phyloP scores from a whole-genome alignment of 1,139 yeast species.

The Magnusiomyces ingens region DNA sequence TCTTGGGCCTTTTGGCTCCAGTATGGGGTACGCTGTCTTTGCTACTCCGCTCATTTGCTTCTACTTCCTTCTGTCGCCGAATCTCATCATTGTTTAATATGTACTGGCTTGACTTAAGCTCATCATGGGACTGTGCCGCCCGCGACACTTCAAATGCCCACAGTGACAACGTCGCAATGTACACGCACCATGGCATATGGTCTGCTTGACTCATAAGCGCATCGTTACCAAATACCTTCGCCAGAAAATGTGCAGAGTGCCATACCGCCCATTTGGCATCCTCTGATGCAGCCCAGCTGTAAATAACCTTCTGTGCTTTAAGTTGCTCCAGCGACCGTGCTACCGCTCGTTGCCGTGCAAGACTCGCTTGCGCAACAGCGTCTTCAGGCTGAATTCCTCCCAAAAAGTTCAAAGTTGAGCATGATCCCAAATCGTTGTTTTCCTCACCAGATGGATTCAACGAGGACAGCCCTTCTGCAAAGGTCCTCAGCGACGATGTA shows the following conservation, averaged over 20 bases:
- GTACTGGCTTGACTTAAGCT: constrained; percentile 8
- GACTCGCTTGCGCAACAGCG: constrained; percentile 9
- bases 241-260: constrained; percentile 27
- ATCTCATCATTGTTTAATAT: constrained; percentile 1
- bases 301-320: constrained; percentile 13
- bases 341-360: constrained; percentile 12
- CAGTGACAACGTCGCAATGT: constrained; percentile 23
- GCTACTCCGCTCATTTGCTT: no score
- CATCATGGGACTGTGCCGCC: constrained; percentile 6
- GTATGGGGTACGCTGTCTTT: no score
- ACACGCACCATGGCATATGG: constrained; percentile 27
- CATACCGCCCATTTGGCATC: constrained; percentile 28
- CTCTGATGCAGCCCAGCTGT: constrained; percentile 24
- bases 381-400: constrained; percentile 15
- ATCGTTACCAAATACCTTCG: constrained; percentile 21
- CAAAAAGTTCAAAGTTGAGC: constrained; percentile 11
- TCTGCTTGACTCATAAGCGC: constrained; percentile 24
- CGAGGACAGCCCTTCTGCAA: constrained; percentile 19
- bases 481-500: constrained; percentile 21
- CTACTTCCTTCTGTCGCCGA: no score
- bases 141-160: constrained; percentile 26
- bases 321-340: constrained; percentile 13
- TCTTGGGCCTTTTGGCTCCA: no score
- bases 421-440: not conserved
- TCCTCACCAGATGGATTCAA: not conserved